Conservation (phyloP, 2,329 filamentous ascomycete species). For the Colletotrichum simmondsii region DNA sequence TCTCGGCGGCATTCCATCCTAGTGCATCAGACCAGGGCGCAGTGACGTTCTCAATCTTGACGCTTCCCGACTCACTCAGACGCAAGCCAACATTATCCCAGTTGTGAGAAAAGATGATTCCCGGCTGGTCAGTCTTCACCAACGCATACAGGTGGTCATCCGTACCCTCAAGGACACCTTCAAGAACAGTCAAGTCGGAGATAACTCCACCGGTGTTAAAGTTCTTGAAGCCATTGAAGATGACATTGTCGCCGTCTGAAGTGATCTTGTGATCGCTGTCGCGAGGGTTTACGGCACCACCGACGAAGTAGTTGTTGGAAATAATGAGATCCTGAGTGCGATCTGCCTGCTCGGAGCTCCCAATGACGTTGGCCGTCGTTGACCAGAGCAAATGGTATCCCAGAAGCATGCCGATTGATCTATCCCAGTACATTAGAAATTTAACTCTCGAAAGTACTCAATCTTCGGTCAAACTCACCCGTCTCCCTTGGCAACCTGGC, state of each 20-base stretch:
- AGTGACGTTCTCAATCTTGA: conserved; percentile 67
- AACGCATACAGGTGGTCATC: conserved; percentile 72
- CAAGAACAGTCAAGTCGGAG: conserved; percentile 73
- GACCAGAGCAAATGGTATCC: conserved; percentile 75
- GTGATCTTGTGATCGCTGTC: conserved; percentile 70
- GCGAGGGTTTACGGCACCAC: conserved; percentile 73
- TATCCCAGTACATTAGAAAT: conserved; percentile 34
- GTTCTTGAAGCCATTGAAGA: conserved; percentile 72
- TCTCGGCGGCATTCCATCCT: conserved; percentile 65
- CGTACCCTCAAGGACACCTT: conserved; percentile 69
- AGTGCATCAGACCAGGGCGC: conserved; percentile 71
- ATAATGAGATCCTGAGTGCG: conserved; percentile 67
- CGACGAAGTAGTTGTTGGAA: conserved; percentile 73
- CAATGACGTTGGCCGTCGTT: conserved; percentile 69
- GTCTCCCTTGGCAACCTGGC: conserved; percentile 72
- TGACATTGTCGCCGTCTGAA: conserved; percentile 61
- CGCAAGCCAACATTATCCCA: conserved; percentile 74
- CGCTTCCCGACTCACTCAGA: conserved; percentile 71
- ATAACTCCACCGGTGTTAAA: conserved; percentile 77
- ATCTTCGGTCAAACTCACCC: conserved; percentile 51
- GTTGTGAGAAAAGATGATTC: conserved; percentile 69
- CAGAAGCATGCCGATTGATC: conserved; percentile 72
- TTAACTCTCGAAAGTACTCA: neutral
- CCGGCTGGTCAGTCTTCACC: conserved; percentile 66
- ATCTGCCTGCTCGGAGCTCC: conserved; percentile 68